phyloP scores from a whole-genome alignment of 257 asterid genomes.

The Nicotiana attenuata region DNA sequence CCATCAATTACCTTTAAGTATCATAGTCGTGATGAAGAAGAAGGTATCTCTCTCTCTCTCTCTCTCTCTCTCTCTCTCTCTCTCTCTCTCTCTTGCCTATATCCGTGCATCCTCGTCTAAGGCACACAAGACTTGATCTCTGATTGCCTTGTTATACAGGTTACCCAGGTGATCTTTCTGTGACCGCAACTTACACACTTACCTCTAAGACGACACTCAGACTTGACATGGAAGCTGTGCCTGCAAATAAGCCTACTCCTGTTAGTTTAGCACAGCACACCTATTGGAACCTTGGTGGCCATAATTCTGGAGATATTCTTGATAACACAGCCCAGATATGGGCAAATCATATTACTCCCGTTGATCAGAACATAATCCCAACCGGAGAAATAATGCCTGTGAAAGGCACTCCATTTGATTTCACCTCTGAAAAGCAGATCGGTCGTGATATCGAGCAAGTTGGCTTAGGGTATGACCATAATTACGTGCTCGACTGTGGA shows the following conservation, averaged over 20 bases:
- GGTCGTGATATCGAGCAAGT: constrained; percentile 70
- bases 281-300: constrained; percentile 93
- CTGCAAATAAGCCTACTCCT: constrained; percentile 72
- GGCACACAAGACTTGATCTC: neutral
- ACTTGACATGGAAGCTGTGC: constrained; percentile 94
- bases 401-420: constrained; percentile 82
- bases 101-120: neutral
- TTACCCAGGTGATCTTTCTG: constrained; percentile 79
- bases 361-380: constrained; percentile 68
- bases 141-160: constrained; percentile 41
- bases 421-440: constrained; percentile 60
- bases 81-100: neutral
- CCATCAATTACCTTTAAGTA: constrained; percentile 89
- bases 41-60: constrained; percentile 44
- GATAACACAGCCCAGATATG: constrained; percentile 68
- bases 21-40: constrained; percentile 85
- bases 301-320: constrained; percentile 59
- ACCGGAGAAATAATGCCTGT: constrained; percentile 81
- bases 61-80: neutral
- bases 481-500: constrained; percentile 73
- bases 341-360: constrained; percentile 75
- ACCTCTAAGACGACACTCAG: constrained; percentile 66
- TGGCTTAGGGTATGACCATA: constrained; percentile 90
- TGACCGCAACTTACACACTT: constrained; percentile 73
- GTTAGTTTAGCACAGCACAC: constrained; percentile 94